Conservation (phyloP, 768 basidiomycete genomes). For the Dacryopinax primogenitus region DNA sequence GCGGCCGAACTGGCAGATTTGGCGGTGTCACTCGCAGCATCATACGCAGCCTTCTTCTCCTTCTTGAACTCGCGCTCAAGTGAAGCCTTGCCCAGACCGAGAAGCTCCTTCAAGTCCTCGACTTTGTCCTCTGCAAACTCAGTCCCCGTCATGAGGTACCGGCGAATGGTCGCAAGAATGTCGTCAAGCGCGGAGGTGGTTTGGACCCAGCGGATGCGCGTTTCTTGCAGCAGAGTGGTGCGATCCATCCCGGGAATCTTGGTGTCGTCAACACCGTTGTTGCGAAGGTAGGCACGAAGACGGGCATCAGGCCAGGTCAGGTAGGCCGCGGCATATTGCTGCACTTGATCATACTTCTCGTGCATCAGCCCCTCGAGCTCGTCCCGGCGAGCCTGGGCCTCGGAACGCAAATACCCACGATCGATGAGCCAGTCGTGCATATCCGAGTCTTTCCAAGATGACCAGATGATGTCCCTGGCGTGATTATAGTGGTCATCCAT, state of each 20-base stretch:
- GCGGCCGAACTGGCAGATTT: conserved; percentile 2
- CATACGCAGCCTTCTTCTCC: conserved; percentile 1
- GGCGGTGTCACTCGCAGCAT: neutral
- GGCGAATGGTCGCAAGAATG: conserved; percentile 48
- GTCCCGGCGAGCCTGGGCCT: conserved; percentile 52
- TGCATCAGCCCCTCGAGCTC: conserved; percentile 62
- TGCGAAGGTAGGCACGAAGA: conserved; percentile 75
- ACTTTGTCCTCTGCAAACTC: conserved; percentile 68
- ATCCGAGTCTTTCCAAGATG: conserved; percentile 60
- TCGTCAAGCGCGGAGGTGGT: conserved; percentile 43
- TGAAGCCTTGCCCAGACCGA: conserved; percentile 29
- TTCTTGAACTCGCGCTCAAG: neutral
- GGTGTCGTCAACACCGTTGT: conserved; percentile 60
- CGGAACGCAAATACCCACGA: conserved; percentile 49
- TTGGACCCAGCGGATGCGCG: conserved; percentile 54
- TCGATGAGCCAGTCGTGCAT: conserved; percentile 62
- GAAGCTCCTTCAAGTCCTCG: conserved; percentile 27
- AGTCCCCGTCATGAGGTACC: conserved; percentile 52
- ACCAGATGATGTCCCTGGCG: conserved; percentile 45
- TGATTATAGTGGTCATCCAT: conserved; percentile 58
- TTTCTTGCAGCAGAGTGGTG: conserved; percentile 53
- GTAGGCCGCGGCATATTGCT: conserved; percentile 45
- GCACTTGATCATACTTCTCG: conserved; percentile 47
- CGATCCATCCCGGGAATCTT: conserved; percentile 38
- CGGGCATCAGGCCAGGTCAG: conserved; percentile 87